Conservation (phyloP, 1,284 basidiomycete genomes). For the Ganoderma leucocontextum region DNA sequence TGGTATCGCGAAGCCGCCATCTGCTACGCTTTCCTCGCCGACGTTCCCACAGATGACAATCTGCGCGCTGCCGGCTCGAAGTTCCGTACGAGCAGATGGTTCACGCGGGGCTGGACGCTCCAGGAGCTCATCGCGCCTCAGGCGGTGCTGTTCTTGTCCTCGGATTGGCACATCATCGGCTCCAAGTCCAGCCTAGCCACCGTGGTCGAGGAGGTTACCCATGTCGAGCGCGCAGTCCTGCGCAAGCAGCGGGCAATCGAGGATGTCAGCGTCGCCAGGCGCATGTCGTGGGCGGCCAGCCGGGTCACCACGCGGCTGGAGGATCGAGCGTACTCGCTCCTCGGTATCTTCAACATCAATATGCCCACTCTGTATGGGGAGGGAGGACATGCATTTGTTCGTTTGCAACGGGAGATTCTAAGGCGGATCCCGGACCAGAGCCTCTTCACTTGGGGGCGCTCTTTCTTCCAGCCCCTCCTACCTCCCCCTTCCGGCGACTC, state of each 20-base stretch:
- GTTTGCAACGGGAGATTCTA: background rate
- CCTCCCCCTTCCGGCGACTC: background rate
- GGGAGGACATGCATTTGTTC: background rate
- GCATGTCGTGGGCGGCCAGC: slow-evolving; percentile 14
- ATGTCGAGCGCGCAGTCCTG: background rate
- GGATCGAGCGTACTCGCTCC: slow-evolving; percentile 16
- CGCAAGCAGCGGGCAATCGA: background rate
- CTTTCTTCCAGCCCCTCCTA: background rate
- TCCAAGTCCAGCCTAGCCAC: background rate
- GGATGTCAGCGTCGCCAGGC: slow-evolving; percentile 2
- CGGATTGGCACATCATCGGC: slow-evolving; percentile 8
- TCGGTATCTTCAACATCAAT: slow-evolving; percentile 17
- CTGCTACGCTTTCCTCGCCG: slow-evolving; percentile 16
- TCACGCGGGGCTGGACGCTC: slow-evolving; percentile 14
- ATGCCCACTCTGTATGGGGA: slow-evolving; percentile 19
- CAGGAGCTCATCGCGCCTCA: slow-evolving; percentile 17
- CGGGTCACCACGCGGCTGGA: slow-evolving; percentile 11
- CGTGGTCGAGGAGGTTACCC: slow-evolving; percentile 7
- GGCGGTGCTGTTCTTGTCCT: slow-evolving; percentile 10
- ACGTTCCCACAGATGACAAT: background rate
- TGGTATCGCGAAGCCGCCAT: slow-evolving; percentile 8
- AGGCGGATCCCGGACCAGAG: slow-evolving; percentile 1
- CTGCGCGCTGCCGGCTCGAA: background rate
- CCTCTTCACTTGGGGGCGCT: slow-evolving; percentile 8
- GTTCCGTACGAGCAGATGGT: slow-evolving; percentile 9